These are phyloP conservation scores for Colletotrichum nymphaeae DNA, from an alignment of 2,329 filamentous ascomycete genomes.

Conservation along the genomic window DNA sequence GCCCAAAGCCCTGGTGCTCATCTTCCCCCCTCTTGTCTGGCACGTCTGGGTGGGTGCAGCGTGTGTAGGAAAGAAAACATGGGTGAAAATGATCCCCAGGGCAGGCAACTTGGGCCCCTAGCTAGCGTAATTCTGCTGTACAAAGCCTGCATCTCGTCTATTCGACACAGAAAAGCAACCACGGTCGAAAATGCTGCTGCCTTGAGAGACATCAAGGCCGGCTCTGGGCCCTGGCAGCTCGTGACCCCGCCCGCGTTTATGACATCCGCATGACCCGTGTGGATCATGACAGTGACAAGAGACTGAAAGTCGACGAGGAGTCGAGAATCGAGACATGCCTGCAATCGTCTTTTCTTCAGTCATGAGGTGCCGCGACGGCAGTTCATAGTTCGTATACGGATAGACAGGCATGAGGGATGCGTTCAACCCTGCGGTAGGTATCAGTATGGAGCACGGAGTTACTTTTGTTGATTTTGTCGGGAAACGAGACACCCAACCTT, in stretches of 20 bases:
- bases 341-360: background rate
- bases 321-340: constrained; percentile 2
- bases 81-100: background rate
- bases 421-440: background rate
- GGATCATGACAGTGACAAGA: background rate
- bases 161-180: constrained; percentile 25
- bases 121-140: constrained; percentile 6
- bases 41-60: background rate
- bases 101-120: background rate
- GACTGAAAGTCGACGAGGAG: background rate
- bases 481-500: background rate
- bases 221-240: background rate
- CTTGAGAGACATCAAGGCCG: background rate
- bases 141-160: constrained; percentile 18
- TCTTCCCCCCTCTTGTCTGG: constrained; percentile 2
- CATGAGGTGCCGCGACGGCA: constrained; percentile 3
- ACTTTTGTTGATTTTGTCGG: background rate
- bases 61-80: background rate
- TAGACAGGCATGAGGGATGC: background rate
- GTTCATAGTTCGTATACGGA: background rate
- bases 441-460: background rate
- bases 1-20: constrained; percentile 14
- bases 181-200: constrained; percentile 20
- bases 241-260: constrained; percentile 8
- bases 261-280: constrained; percentile 10